Evolutionary conservation across 345 rosid species (phyloP), one percentile per base, ranked within the genome.

Genomic region (Pelargonium nanum): DNA sequence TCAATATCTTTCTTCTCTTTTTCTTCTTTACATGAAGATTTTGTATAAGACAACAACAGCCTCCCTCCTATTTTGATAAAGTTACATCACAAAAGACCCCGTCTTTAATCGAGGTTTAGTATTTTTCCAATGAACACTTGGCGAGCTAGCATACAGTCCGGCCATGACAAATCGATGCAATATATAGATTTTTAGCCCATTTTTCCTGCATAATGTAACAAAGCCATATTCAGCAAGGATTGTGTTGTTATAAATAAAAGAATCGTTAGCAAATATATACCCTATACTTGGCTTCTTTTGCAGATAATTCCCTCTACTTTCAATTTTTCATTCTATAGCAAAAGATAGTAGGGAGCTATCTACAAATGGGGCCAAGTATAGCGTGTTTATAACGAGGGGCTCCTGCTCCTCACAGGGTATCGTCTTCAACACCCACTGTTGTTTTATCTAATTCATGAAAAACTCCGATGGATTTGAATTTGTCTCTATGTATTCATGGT

Each of bases 111-210:
- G n/a, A 28, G 66, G 77, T 66, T 78, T 64, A 74, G 72, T 71
- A 78, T 59, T 66, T 56, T 72, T 28, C 51, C 34, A 70, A 21
- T 32, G 40, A 44, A 62, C 19, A 13, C 52, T 60, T 63, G 24
- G 56, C 54, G 26, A 1, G 59, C 53, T 74, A 84, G 76, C 89
- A 77, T 10, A 81, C 84, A 0, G 86, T 84, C 72, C 89, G 72
- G 52, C 89, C 89, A n/a, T 81, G 79, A 70, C 90, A 82, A 51
- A 85, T 82, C 0, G 85, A 71, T 56, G 87, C 90, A 54, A 85
- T 76, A 70, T 85, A 85, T 56, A 82, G 85, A 65, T 82, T 85
- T 65, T 80, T 85, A 1, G 85, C 68, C 90, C 90, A 85, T 62
- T 85, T 85, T 66, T 80, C 87, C 90, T 81, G 85, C 74, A 64